These are phyloP conservation scores for Posidonia australis DNA, from an alignment of 106 monocot genomes.

Conservation along the genomic window DNA sequence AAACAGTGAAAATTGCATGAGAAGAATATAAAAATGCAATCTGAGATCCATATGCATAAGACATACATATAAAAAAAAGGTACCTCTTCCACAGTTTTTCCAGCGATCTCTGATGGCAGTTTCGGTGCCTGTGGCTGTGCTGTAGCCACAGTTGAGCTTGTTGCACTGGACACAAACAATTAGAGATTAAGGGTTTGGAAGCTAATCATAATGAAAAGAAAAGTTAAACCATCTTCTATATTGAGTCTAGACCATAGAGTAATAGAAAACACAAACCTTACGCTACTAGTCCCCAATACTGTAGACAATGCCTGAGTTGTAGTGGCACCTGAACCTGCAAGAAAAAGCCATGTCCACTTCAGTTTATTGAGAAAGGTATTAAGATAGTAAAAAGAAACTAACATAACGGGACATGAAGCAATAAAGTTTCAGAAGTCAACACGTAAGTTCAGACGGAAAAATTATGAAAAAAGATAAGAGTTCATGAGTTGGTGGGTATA, in stretches of 20 bases:
- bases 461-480: too few species aligned
- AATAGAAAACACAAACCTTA: slow-evolving; percentile 20
- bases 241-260: background rate
- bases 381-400: too few species aligned
- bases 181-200: background rate
- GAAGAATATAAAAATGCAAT: too few species aligned
- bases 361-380: too few species aligned
- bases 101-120: slow-evolving; percentile 76
- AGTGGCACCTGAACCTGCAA: slow-evolving; percentile 16
- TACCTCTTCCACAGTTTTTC: slow-evolving; percentile 90
- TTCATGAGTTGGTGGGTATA: too few species aligned
- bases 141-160: slow-evolving; percentile 16
- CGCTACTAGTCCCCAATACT: slow-evolving; percentile 26
- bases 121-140: slow-evolving; percentile 37
- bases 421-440: too few species aligned
- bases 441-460: too few species aligned
- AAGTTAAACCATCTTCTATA: background rate
- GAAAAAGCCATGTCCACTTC: too few species aligned
- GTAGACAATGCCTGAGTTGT: slow-evolving; percentile 30
- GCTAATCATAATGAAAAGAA: background rate
- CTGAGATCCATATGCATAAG: too few species aligned
- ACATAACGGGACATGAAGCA: too few species aligned
- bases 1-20: too few species aligned
- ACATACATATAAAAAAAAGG: background rate
- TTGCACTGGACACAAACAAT: slow-evolving; percentile 4